Evolutionary conservation across 306 rosid species (phyloP).

Genomic region (Albizia julibrissin): DNA sequence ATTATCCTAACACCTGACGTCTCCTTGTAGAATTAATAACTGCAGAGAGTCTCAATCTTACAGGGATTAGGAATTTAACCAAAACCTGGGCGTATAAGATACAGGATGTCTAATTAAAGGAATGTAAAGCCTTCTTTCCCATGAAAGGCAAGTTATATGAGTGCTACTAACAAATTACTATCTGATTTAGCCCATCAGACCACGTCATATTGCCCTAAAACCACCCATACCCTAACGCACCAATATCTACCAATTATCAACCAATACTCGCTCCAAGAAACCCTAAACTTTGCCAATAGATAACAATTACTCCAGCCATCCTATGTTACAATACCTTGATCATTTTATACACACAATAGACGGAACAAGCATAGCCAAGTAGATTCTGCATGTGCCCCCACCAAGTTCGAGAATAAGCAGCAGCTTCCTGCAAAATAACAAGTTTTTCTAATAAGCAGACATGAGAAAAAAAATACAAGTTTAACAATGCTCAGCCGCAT

Average conservation of each 20-base stretch:
- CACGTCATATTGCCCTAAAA: conserved; percentile 19
- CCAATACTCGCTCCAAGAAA: conserved; percentile 16
- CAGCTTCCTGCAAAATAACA: conserved; percentile 85
- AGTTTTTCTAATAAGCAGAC: conserved; percentile 20
- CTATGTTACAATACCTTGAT: conserved; percentile 64
- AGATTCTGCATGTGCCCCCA: conserved; percentile 96
- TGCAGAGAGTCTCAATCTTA: background rate
- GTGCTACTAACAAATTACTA: conserved; percentile 1
- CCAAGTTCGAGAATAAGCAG: conserved; percentile 97
- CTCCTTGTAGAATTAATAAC: background rate
- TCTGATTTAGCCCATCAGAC: conserved; percentile 3
- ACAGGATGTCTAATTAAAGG: background rate
- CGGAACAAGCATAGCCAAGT: conserved; percentile 95
- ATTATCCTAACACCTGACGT: background rate
- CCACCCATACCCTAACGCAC: conserved; percentile 3
- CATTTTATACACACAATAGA: conserved; percentile 98
- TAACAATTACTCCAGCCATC: conserved; percentile 10
- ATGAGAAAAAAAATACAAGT: conserved; percentile 1
- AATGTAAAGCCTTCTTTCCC: background rate
- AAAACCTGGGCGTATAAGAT: background rate
- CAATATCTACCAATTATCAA: conserved; percentile 11
- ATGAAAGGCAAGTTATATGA: conserved; percentile 1
- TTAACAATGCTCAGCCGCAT: conserved; percentile 9
- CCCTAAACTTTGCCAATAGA: conserved; percentile 8
- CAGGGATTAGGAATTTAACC: background rate